Evolutionary conservation across 352 stramenopile genomes (phyloP), one percentile per base, ranked within the genome.

Genomic region (Phytophthora nicotianae): DNA sequence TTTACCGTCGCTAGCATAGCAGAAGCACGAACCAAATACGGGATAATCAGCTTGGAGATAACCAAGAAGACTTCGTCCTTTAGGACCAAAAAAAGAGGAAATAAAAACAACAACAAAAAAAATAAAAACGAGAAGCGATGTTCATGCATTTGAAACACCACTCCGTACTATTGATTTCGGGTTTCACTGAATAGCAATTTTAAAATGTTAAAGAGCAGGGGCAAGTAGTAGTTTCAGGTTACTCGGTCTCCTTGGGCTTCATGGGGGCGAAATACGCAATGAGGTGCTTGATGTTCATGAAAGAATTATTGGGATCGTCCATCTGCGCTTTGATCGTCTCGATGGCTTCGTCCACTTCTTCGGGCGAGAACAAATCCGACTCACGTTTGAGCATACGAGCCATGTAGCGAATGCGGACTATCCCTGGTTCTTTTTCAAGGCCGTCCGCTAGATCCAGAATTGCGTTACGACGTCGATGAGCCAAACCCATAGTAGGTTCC

Each of bases 341-440:
- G 27, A 90, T 81, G 4, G 70, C 74, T 52, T 79, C 77, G 26
- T 88, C 74, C 14, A 92, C 77, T 65, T 90, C 79, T 35, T 81
- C 60, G 0, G 66, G 50, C 0, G 74, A 66, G 62, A 90, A 92
- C 7, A 92, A 54, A 16, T 89, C 79, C 1, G 73, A 66, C 57
- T 92, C 83, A 9, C 59, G 58, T 32, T 86, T 87, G 26, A 92
- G 73, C 64, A 77, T 77, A 1, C 81, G 81, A 38, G 59, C 68
- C 55, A 92, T 83, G 65, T 89, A 90, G 6, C 70, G 72, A 29
- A 69, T 72, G n/a, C 77, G 85, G 7, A 91, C 51, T 43, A 71
- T 65, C 5, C 72, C 79, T 4, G 59, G 70, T 21, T 88, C 79
- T 52, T 85, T 81, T 51, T 91, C 78, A 40, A 90, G 78, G 0